These are phyloP conservation scores for Coelastrella sp. DNA, from an alignment of 139 green algal genomes.

Conservation along the genomic window DNA sequence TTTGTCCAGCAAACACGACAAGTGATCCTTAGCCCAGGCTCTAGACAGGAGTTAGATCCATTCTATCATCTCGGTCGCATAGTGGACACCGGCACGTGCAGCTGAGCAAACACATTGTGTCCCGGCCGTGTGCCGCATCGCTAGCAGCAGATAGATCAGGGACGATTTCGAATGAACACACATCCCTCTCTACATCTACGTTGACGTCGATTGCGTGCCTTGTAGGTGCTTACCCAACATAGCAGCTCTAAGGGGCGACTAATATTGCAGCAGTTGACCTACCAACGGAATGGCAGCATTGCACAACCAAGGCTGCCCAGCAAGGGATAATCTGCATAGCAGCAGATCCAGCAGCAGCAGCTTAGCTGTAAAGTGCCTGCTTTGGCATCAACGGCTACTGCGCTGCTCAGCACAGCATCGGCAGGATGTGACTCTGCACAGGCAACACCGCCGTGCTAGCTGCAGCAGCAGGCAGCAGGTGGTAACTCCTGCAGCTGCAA, in stretches of 20 bases:
- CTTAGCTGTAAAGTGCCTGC: background rate
- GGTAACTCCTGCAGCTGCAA: background rate
- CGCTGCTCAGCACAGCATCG: background rate
- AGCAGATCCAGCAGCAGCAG: background rate
- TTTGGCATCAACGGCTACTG: background rate
- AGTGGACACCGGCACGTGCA: background rate
- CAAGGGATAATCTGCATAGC: no score
- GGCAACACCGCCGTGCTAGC: no score
- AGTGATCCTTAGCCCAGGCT: constrained; percentile 1
- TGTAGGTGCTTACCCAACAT: no score
- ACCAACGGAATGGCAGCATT: background rate
- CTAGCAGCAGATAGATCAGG: no score
- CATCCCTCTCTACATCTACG: no score
- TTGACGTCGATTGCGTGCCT: no score
- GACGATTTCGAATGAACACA: no score
- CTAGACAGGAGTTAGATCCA: background rate
- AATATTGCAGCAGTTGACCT: no score
- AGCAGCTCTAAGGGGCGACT: no score
- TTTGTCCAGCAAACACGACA: background rate
- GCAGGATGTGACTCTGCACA: background rate
- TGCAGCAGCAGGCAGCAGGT: background rate
- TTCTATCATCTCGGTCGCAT: background rate
- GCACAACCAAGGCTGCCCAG: background rate
- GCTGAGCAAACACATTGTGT: background rate
- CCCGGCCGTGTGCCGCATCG: no score